These are phyloP conservation scores for Termitomyces eurrhizus DNA, from an alignment of 768 basidiomycete species.

Conservation along the genomic window DNA sequence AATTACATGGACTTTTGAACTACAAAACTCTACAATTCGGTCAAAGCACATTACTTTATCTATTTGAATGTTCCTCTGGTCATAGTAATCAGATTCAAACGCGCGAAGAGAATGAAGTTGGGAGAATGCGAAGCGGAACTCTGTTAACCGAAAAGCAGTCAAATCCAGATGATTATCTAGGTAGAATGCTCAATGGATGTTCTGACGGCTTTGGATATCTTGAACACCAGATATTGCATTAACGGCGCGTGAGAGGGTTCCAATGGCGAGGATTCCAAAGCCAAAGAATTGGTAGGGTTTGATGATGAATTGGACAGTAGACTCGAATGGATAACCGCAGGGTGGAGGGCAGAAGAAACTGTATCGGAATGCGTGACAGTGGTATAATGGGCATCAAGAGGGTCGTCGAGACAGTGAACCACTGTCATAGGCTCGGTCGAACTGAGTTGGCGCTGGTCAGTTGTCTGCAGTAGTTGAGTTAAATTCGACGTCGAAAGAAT, in stretches of 20 bases:
- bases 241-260: conserved; percentile 18
- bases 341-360: background rate
- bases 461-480: background rate
- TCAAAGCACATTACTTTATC: background rate
- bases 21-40: background rate
- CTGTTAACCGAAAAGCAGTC: conserved; percentile 3
- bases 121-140: conserved; percentile 1
- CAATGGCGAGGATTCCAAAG: background rate
- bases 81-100: conserved; percentile 2
- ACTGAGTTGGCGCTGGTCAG: background rate
- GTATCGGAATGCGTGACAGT: background rate
- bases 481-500: conserved; percentile 36
- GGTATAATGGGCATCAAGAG: background rate
- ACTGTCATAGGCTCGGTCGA: background rate
- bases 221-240: conserved; percentile 22
- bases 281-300: background rate
- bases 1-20: background rate
- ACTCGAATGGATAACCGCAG: conserved; percentile 2
- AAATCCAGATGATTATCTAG: conserved; percentile 1
- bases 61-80: background rate
- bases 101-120: background rate
- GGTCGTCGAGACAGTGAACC: background rate
- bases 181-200: conserved; percentile 7
- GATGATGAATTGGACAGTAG: conserved; percentile 7
- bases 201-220: conserved; percentile 19